Evolutionary conservation across 2,329 filamentous ascomycete genomes (phyloP), one percentile per base, ranked within the genome.

Genomic region (Trichoderma pleuroti): DNA sequence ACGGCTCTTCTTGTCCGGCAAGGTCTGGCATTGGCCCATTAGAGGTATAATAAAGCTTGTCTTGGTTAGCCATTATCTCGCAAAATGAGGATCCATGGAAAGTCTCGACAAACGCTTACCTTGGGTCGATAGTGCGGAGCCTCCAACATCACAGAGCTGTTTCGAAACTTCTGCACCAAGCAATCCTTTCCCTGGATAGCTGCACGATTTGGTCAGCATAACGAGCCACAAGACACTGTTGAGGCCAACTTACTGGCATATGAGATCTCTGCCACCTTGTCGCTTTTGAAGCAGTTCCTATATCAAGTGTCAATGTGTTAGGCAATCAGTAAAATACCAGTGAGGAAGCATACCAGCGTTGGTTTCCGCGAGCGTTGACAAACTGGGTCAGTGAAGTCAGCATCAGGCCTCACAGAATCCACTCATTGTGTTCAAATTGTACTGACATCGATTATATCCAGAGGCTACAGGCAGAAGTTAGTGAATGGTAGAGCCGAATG

Each of bases 141-240:
- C 81, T 98, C 94, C 1, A 95, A 85, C 93, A 98, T 98, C 34
- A 99, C 94, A 0, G 93, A 95, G 49, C 93, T 97, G 83, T 99
- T 99, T 42, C 96, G 91, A 78, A 99, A 99, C 78, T 98, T 98
- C 79, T 97, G 92, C 8, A 98, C 89, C 0, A 98, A 86, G 73
- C 93, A 95, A 77, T 97, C 94, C 73, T 92, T 91, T 59, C 96
- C 96, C 83, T 99, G 96, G 72, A 97, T 95, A 14, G 94, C 92
- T 94, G 70, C 54, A 62, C 24, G 14, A 11, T 4, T 14, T n/a
- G 8, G 32, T 70, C 21, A 70, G 66, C 64, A 83, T 69, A 83
- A 76, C 24, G 76, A 71, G 54, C 14, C 1, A 49, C 4, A 9
- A 54, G 10, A n/a, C n/a, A 42, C 12, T 26, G 4, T 5, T 34